phyloP scores from a whole-genome alignment of 2,329 filamentous ascomycete genomes.

The Fusarium hostae region DNA sequence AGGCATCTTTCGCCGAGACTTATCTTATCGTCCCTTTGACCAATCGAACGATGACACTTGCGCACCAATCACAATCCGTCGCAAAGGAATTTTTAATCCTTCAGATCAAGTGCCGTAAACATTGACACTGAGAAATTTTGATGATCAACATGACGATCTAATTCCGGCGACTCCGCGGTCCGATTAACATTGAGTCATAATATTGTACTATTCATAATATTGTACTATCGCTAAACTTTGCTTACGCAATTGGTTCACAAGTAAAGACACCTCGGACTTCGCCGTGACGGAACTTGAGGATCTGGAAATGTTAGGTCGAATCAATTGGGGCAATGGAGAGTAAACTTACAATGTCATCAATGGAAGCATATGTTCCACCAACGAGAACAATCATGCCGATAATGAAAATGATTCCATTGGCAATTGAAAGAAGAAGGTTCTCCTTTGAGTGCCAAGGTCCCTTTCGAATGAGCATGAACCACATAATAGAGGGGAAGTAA shows the following conservation, averaged over 20 bases:
- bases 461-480: constrained; percentile 54
- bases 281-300: constrained; percentile 42
- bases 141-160: neutral
- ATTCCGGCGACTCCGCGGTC: constrained; percentile 11
- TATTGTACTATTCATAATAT: constrained; percentile 28
- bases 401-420: constrained; percentile 45
- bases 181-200: constrained; percentile 14
- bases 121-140: neutral
- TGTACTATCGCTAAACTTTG: constrained; percentile 25
- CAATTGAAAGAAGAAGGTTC: constrained; percentile 44
- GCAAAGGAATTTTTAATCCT: neutral
- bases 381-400: constrained; percentile 49
- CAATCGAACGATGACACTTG: constrained; percentile 2
- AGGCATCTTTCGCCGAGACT: neutral
- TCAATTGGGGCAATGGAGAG: neutral
- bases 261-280: constrained; percentile 45
- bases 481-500: constrained; percentile 56
- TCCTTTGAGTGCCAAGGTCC: constrained; percentile 46
- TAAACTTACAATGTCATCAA: constrained; percentile 47
- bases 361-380: constrained; percentile 49
- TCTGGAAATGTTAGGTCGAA: constrained; percentile 32
- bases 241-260: constrained; percentile 45
- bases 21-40: constrained; percentile 4
- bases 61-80: constrained; percentile 8
- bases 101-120: constrained; percentile 9